Evolutionary conservation across 345 rosid genomes (phyloP).

Genomic region (Ceriops zippeliana): DNA sequence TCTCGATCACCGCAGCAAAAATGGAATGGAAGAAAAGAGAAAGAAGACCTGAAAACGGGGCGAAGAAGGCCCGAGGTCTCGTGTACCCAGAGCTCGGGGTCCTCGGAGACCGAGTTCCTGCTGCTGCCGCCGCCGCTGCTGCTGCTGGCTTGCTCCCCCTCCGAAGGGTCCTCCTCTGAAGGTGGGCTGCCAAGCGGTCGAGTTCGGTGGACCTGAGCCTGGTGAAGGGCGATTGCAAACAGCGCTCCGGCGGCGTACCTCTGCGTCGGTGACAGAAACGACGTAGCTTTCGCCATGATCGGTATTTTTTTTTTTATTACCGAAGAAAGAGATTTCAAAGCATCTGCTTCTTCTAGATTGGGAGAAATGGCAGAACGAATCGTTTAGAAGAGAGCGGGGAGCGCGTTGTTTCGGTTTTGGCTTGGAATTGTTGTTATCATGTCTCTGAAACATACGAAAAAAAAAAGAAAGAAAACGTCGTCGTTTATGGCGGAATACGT

Average conservation of each 20-base stretch:
- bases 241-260: slow-evolving; percentile 77
- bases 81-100: slow-evolving; percentile 82
- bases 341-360: not conserved
- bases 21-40: not conserved
- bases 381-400: no score
- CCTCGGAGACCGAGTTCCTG: slow-evolving; percentile 73
- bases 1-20: no score
- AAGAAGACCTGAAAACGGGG: slow-evolving; percentile 68
- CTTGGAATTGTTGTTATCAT: no score
- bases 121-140: slow-evolving; percentile 54
- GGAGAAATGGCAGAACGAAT: no score
- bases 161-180: slow-evolving; percentile 23
- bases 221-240: slow-evolving; percentile 73
- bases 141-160: slow-evolving; percentile 44
- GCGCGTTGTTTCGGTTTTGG: no score
- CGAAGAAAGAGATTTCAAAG: not conserved
- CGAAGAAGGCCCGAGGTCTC: slow-evolving; percentile 71
- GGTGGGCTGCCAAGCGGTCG: slow-evolving; percentile 48
- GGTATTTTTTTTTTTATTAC: not conserved
- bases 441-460: not conserved
- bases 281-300: slow-evolving; percentile 22
- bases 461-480: not conserved
- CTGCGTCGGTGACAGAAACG: slow-evolving; percentile 64
- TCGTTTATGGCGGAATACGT: not conserved
- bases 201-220: slow-evolving; percentile 87